Conservation (phyloP, 805 yeast species). For the Babjeviella inositovora region DNA sequence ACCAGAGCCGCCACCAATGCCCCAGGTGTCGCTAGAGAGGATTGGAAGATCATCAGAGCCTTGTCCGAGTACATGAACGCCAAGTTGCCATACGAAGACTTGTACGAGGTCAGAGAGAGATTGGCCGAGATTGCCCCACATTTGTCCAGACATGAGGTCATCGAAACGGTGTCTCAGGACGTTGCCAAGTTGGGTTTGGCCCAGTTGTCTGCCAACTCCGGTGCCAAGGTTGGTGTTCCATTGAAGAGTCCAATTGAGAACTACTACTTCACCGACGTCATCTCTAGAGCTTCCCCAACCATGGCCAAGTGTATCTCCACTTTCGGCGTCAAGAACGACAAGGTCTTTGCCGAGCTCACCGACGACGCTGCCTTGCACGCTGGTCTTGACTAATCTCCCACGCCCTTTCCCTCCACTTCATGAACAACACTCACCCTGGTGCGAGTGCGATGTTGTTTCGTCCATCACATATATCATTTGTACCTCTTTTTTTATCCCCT, state of each 20-base stretch:
- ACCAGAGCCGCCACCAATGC: constrained; percentile 80
- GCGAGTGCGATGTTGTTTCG: too few species aligned
- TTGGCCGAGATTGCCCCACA: constrained; percentile 70
- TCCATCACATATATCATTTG: too few species aligned
- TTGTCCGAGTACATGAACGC: constrained; percentile 61
- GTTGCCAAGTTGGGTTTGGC: constrained; percentile 41
- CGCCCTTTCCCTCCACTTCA: too few species aligned
- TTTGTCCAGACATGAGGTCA: constrained; percentile 55
- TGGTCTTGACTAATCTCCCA: too few species aligned
- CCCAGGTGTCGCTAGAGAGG: constrained; percentile 84
- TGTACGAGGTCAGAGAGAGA: constrained; percentile 50
- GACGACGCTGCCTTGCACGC: too few species aligned
- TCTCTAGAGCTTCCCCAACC: constrained; percentile 76
- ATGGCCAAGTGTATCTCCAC: constrained; percentile 77
- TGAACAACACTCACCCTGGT: too few species aligned
- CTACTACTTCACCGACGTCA: constrained; percentile 80
- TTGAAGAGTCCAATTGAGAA: constrained; percentile 63
- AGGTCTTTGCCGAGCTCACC: constrained; percentile 35
- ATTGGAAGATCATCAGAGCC: constrained; percentile 80
- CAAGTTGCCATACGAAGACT: constrained; percentile 63
- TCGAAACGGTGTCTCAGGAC: constrained; percentile 51
- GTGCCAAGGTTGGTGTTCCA: constrained; percentile 20
- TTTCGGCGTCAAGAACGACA: constrained; percentile 53
- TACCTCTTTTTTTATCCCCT: too few species aligned
- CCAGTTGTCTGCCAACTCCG: constrained; percentile 14